Conservation (phyloP, 129 eudicot species). For the Helichrysum umbraculigerum region DNA sequence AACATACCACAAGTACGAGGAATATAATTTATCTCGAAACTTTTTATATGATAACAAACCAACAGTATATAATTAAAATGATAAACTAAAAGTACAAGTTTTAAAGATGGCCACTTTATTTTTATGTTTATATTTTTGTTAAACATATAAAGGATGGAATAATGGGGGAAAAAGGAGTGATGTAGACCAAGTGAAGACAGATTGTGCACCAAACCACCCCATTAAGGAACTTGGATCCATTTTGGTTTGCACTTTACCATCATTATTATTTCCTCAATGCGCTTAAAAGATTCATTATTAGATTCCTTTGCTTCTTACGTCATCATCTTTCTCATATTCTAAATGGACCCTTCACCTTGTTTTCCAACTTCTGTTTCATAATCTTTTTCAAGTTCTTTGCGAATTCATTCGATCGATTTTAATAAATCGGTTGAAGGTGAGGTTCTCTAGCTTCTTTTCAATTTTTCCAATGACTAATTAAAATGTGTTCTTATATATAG, state of each 20-base stretch:
- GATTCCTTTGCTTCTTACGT: conserved; percentile 36
- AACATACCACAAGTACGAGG: no score
- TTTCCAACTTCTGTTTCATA: not conserved
- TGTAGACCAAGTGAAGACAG: conserved; percentile 40
- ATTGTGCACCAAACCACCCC: conserved; percentile 32
- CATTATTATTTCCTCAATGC: conserved; percentile 32
- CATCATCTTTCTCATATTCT: conserved; percentile 4
- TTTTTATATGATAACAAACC: no score
- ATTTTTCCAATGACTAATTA: no score
- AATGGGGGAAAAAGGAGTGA: conserved; percentile 28
- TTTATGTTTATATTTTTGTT: not conserved
- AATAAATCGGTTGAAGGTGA: no score
- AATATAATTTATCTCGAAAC: no score
- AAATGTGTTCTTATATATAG: no score
- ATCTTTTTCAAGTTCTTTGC: no score
- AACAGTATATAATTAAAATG: no score
- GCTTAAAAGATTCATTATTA: conserved; percentile 41
- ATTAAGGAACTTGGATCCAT: conserved; percentile 44
- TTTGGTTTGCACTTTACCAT: conserved; percentile 30
- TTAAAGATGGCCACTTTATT: not conserved
- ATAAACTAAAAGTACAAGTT: not conserved
- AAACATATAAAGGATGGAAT: not conserved
- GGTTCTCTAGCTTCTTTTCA: no score
- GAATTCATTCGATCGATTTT: no score
- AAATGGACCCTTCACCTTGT: not conserved